A percentile compares a stretch with the other conserved stretches of the same genome.
Conservation (phyloP, 768 basidiomycete species). For the Coprinellus aureogranulatus region DNA sequence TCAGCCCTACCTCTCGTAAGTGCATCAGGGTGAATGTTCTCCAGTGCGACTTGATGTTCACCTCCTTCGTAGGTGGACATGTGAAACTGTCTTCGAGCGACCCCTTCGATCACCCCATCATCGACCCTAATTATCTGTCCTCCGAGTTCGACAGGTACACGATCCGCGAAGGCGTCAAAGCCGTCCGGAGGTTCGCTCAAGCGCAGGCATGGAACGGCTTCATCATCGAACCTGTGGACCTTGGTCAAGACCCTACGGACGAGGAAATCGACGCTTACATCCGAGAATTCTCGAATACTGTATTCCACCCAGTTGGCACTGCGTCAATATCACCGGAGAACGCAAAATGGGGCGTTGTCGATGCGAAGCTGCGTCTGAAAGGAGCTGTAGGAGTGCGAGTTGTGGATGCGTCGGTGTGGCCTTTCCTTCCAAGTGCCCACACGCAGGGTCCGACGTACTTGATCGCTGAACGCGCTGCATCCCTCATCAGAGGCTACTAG, state of each 20-base stretch:
- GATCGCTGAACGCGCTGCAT: constrained; percentile 31
- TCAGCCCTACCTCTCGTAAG: constrained; percentile 31
- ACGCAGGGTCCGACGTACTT: constrained; percentile 35
- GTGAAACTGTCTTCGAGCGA: constrained; percentile 17
- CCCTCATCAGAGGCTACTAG: too few species aligned
- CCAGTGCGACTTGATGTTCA: background rate
- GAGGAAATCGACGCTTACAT: constrained; percentile 25
- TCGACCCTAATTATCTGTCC: constrained; percentile 21
- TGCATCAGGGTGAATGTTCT: background rate
- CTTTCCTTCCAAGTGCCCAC: constrained; percentile 30
- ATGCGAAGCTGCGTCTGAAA: constrained; percentile 31
- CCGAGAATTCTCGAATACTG: constrained; percentile 17
- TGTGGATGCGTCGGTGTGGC: constrained; percentile 37
- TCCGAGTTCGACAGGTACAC: constrained; percentile 21
- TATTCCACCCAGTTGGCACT: constrained; percentile 30
- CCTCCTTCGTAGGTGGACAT: constrained; percentile 17
- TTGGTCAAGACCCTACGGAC: constrained; percentile 17
- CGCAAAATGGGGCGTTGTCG: constrained; percentile 18
- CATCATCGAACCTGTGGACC: constrained; percentile 15
- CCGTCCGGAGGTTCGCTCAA: constrained; percentile 16
- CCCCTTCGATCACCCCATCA: constrained; percentile 23
- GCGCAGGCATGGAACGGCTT: constrained; percentile 21
- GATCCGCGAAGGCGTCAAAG: constrained; percentile 19
- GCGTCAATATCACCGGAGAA: constrained; percentile 27
- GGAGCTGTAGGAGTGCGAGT: constrained; percentile 32